Evolutionary conservation across 108 stramenopile genomes (phyloP).

Genomic region (Mediolabrus comicus): DNA sequence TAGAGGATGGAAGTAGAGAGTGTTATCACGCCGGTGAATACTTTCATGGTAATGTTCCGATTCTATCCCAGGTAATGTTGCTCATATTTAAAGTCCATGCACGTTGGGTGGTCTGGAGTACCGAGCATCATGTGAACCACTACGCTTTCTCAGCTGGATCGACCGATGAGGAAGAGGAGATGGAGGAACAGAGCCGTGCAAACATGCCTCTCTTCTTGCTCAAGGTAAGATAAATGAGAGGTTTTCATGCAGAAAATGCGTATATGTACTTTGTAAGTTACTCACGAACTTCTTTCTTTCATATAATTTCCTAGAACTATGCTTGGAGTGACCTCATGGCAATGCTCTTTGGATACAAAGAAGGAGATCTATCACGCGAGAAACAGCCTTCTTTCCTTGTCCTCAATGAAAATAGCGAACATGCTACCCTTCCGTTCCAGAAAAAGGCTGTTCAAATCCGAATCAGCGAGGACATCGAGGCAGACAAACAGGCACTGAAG

Average conservation of each 20-base stretch:
- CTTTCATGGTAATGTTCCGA: constrained; percentile 34
- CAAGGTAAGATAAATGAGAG: no score
- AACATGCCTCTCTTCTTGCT: constrained; percentile 44
- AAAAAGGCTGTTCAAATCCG: constrained; percentile 20
- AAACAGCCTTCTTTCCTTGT: not conserved
- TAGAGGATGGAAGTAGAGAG: constrained; percentile 19
- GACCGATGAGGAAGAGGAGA: constrained; percentile 36
- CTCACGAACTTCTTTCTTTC: no score
- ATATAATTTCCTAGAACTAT: no score
- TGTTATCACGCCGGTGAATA: constrained; percentile 48
- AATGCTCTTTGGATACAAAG: constrained; percentile 18
- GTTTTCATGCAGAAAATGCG: no score
- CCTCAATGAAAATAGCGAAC: not conserved
- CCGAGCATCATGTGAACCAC: constrained; percentile 49
- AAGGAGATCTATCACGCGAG: constrained; percentile 4
- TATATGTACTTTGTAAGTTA: no score
- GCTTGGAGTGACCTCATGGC: constrained; percentile 10
- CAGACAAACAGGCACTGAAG: constrained; percentile 14
- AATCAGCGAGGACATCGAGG: constrained; percentile 27
- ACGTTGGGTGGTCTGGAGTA: constrained; percentile 31
- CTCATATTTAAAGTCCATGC: constrained; percentile 41
- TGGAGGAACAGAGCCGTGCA: constrained; percentile 32
- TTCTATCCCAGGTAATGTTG: constrained; percentile 14
- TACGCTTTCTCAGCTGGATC: constrained; percentile 36
- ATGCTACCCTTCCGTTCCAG: constrained; percentile 20